Base-by-base conservation (phyloP, 257 asterid genomes). In the Jacaranda mimosifolia region DNA sequence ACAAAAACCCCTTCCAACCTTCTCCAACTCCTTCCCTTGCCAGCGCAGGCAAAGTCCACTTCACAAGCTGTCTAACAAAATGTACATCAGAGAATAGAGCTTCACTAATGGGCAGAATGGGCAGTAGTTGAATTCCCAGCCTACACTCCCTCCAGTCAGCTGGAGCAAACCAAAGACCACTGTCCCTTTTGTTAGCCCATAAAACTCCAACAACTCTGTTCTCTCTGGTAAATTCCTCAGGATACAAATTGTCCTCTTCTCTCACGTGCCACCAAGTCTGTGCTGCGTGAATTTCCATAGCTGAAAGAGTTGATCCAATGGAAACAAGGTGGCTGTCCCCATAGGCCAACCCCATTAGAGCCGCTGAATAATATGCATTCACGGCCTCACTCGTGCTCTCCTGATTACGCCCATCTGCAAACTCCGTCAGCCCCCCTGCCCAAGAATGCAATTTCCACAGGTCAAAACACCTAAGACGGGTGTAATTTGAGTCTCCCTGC, bases 361-460 rank as follows among this genome's bases (percentile, higher is more conserved):
- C 96, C n/a, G 98, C 97, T 15, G 99, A 90, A 64, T 95, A 93
- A 73, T 95, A 95, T 9, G 93, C 97, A 76, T 90, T 95, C 63
- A 95, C 82, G 2, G 99, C 99, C 87, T 95, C 98, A 4, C 99
- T 93, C 1, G 99, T 90, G 89, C 97, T 95, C 78, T 93, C 97
- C 42, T 95, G 99, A 74, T 95, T 91, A 40, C 98, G 87, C 3
- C 99, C 99, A 43, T 95, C 99, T 17, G 91, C 91, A 81, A 91
- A 95, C 52, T 93, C 99, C 0, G 97, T 95, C 58, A 95, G 72
- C 71, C 99, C 99, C 11, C 97, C 97, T 7, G 98, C 98, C 99
- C 98, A 93, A 71, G 99, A 95, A 87, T 93, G 99, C 79, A 95
- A 69, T 68, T 86, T 84, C 97, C 97, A 95, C 53, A 84, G 21